Percentiles rank a stretch among this genome's conserved stretches.
phyloP scores from a whole-genome alignment of 176 grass and related monocot genomes.

The Panicum miliaceum region DNA sequence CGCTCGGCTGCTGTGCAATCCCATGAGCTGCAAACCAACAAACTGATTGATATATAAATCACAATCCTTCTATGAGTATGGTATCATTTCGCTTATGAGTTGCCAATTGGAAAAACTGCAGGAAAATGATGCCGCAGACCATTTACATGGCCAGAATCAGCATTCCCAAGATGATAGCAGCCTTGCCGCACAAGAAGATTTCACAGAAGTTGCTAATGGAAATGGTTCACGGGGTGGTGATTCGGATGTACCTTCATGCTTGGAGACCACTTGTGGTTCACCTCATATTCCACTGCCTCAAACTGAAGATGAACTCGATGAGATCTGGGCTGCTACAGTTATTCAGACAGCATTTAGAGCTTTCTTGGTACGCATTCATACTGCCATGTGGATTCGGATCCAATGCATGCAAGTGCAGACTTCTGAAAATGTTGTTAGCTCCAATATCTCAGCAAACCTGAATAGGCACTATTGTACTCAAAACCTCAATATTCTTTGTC shows the following conservation, averaged over 20 bases:
- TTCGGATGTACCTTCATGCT: slow-evolving; percentile 40
- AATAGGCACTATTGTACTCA: neutral
- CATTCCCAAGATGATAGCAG: slow-evolving; percentile 23
- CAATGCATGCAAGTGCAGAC: neutral
- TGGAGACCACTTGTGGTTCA: slow-evolving; percentile 38
- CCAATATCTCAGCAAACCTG: neutral
- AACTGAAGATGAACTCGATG: slow-evolving; percentile 53
- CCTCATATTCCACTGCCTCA: slow-evolving; percentile 44
- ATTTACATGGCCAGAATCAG: slow-evolving; percentile 48
- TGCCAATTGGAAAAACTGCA: slow-evolving; percentile 41
- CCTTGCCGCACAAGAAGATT: slow-evolving; percentile 41
- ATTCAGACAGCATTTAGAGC: slow-evolving; percentile 91
- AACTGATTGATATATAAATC: neutral
- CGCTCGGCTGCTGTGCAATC: neutral
- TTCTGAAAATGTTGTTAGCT: neutral
- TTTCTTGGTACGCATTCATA: slow-evolving; percentile 74
- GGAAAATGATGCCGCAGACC: slow-evolving; percentile 35
- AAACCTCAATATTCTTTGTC: neutral
- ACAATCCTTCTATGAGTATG: neutral
- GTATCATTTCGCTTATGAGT: neutral
- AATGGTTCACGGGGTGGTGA: slow-evolving; percentile 45
- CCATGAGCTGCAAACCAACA: neutral
- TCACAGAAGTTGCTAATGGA: slow-evolving; percentile 50
- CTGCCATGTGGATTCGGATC: neutral
- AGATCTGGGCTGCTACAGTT: slow-evolving; percentile 77